Evolutionary conservation across 257 asterid species (phyloP), one percentile per base, ranked within the genome.

Genomic region (Solanum sitiens): DNA sequence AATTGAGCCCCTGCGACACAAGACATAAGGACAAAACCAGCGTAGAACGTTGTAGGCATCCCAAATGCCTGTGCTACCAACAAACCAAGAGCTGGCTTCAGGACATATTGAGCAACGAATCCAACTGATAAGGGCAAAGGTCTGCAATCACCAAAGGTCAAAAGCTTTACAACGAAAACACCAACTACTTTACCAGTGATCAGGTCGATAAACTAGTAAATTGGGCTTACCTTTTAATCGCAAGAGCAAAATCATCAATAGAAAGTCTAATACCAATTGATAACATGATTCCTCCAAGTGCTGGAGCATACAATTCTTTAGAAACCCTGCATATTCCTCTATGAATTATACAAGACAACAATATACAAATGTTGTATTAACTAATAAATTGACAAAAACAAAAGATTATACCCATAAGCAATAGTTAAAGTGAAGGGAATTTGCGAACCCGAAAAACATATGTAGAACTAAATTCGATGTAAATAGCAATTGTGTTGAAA

Each of bases 1-100:
- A 97, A 90, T 89, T 97, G 99, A 45, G 99, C 99, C 86, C 99
- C 99, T 27, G 99, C 94, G 84, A 96, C 99, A 89, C 99, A 97
- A 6, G 99, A 89, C 91, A 92, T 95, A 32, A 97, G 92, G 72
- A 97, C 98, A 79, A 97, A 97, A 83, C 99, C 99, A 10, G 98
- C 94, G 75, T 92, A 96, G 93, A 95, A 97, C 92, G 90, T 90
- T 4, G 93, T 91, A 87, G 98, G 89, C 91, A 97, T 90, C 87
- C 99, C 98, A 90, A 94, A 97, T 42, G 95, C 98, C 86, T 89
- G 94, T 12, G 98, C 98, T 73, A 97, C 90, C 83, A 96, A 71
- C 88, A 96, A 94, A 32, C 99, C 99, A 61, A 97, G 97, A 83
- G 88, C 92, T 11, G 99, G 99, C 87, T 97, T 96, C 85, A 95